phyloP scores from a whole-genome alignment of 129 eudicot genomes.

The Cynara cardunculus region DNA sequence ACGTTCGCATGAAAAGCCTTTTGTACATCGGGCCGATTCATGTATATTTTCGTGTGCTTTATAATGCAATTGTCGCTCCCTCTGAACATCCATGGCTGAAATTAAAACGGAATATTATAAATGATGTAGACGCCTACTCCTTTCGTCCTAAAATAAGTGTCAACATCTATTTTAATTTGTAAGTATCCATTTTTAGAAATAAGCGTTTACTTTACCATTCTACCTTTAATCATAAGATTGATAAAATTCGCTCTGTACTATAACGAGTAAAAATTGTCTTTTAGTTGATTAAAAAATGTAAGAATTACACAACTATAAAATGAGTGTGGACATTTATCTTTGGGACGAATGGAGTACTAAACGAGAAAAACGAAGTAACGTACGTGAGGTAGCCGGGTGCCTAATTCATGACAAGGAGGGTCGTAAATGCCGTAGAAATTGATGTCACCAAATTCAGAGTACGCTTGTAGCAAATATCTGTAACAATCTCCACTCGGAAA shows the following conservation, averaged over 20 bases:
- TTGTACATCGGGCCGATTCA: conserved; percentile 62
- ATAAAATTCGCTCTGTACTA: no score
- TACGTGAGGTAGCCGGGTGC: conserved; percentile 36
- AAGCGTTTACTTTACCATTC: neutral
- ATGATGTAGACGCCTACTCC: neutral
- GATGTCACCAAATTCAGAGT: conserved; percentile 61
- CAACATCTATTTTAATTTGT: no score
- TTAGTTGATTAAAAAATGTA: no score
- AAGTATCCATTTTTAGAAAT: no score
- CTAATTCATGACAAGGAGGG: conserved; percentile 41
- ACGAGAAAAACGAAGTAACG: neutral
- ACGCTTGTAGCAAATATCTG: conserved; percentile 42
- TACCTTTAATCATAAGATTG: neutral
- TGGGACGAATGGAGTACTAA: neutral
- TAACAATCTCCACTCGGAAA: conserved; percentile 46
- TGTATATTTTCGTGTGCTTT: conserved; percentile 58
- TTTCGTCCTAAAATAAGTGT: neutral
- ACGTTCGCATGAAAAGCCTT: conserved; percentile 69
- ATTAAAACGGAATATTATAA: neutral
- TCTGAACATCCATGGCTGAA: conserved; percentile 62
- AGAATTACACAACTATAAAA: no score
- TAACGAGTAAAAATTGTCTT: no score
- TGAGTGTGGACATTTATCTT: neutral
- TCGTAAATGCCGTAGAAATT: conserved; percentile 66
- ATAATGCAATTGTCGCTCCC: conserved; percentile 56